Evolutionary conservation across 2,329 filamentous ascomycete species (phyloP).

Genomic region (Neurospora sp.): DNA sequence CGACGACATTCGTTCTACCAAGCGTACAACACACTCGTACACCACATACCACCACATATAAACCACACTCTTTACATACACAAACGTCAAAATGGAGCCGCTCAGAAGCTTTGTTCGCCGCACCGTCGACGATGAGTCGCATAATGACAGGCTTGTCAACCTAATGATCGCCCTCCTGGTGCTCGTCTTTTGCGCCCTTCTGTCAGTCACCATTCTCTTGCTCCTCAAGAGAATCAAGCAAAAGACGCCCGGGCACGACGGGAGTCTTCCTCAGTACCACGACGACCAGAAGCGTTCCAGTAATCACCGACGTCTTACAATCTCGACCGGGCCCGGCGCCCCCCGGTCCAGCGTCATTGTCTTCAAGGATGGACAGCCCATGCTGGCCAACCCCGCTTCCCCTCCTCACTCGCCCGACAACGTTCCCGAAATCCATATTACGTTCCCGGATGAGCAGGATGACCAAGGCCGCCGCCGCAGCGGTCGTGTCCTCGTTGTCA

Average conservation of each 20-base stretch:
- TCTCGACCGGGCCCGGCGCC: constrained; percentile 38
- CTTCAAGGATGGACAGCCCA: constrained; percentile 65
- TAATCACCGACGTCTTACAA: constrained; percentile 46
- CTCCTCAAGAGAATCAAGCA: constrained; percentile 57
- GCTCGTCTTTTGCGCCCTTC: constrained; percentile 62
- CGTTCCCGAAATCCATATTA: constrained; percentile 93
- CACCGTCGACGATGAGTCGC: constrained; percentile 36
- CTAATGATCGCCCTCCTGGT: constrained; percentile 72
- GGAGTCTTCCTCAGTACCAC: constrained; percentile 58
- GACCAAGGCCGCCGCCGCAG: constrained; percentile 70
- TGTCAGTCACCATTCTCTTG: constrained; percentile 58
- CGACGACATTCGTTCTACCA: background rate
- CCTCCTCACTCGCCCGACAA: constrained; percentile 72
- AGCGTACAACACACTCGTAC: background rate
- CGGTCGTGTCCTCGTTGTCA: constrained; percentile 82
- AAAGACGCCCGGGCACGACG: constrained; percentile 27
- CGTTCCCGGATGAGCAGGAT: constrained; percentile 92
- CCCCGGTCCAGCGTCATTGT: constrained; percentile 61
- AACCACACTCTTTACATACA: constrained; percentile 10
- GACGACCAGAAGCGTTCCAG: constrained; percentile 33
- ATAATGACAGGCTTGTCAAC: constrained; percentile 50
- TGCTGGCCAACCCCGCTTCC: constrained; percentile 65
- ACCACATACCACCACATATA: constrained; percentile 1
- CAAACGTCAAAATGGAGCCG: constrained; percentile 25
- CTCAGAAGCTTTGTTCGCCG: constrained; percentile 29